Conservation (phyloP, 1,284 basidiomycete genomes). For the Malassezia psittaci region DNA sequence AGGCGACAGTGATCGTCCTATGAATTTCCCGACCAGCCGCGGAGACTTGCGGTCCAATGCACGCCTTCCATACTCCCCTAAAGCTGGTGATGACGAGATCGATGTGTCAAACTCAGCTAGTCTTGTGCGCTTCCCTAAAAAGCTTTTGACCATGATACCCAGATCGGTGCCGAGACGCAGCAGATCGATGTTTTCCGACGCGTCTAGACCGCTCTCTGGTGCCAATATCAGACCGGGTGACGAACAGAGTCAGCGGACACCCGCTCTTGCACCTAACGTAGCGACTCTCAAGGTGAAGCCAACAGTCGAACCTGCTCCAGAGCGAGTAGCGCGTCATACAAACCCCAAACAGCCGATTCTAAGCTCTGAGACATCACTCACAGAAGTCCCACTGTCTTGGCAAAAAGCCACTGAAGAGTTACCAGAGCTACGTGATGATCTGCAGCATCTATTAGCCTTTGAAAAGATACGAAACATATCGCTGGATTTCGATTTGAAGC, state of each 20-base stretch:
- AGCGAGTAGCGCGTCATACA: background rate
- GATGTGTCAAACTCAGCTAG: background rate
- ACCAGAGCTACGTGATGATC: slow-evolving; percentile 2
- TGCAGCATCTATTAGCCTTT: slow-evolving; percentile 4
- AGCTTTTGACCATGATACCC: background rate
- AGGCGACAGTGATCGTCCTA: background rate
- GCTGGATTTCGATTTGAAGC: slow-evolving; percentile 34
- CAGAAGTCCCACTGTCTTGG: slow-evolving; percentile 3
- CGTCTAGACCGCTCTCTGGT: too few species aligned
- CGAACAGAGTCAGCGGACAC: background rate
- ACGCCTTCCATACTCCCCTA: slow-evolving; percentile 5
- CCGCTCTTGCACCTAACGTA: too few species aligned
- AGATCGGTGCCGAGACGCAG: background rate
- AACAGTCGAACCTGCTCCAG: background rate
- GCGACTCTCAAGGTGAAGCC: background rate
- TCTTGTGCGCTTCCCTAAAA: background rate
- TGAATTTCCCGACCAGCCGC: slow-evolving; percentile 8
- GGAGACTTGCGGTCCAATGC: slow-evolving; percentile 2
- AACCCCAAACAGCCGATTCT: too few species aligned
- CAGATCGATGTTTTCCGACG: too few species aligned
- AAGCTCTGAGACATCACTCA: background rate
- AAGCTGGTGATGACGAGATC: background rate
- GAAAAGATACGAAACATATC: slow-evolving; percentile 20
- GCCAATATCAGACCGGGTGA: background rate
- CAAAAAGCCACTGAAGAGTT: background rate